Percentiles rank a stretch among this genome's conserved stretches.
Evolutionary conservation across 768 basidiomycete genomes (phyloP).

Genomic region (Russula sp.): DNA sequence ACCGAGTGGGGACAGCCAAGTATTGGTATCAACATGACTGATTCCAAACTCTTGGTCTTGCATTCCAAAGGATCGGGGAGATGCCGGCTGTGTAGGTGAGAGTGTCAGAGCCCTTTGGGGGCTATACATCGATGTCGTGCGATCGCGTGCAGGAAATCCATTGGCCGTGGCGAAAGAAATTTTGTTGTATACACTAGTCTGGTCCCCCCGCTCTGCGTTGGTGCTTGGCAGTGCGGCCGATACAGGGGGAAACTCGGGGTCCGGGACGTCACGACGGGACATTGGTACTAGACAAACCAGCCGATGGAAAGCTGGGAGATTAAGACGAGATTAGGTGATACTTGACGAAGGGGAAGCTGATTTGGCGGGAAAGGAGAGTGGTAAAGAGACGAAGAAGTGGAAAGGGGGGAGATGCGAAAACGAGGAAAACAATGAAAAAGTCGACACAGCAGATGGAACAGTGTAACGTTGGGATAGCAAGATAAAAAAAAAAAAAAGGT

Average conservation of each 20-base stretch:
- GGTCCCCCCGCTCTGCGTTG: constrained; percentile 6
- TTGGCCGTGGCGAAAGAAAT: background rate
- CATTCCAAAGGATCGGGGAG: constrained; percentile 34
- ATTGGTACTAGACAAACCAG: background rate
- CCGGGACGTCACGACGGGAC: constrained; percentile 15
- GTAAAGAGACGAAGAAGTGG: constrained; percentile 25
- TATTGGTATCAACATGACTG: constrained; percentile 26
- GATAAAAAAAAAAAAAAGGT: constrained; percentile 27
- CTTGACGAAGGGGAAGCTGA: background rate
- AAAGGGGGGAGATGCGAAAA: constrained; percentile 30
- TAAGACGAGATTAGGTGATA: constrained; percentile 4
- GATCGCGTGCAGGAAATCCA: constrained; percentile 21
- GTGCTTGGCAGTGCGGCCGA: background rate
- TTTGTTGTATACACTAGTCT: constrained; percentile 9
- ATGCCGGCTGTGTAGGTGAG: constrained; percentile 29
- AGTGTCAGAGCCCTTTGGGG: constrained; percentile 21
- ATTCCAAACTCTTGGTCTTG: constrained; percentile 36
- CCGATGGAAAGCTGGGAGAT: constrained; percentile 7
- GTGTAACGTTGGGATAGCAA: constrained; percentile 32
- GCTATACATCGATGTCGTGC: constrained; percentile 17
- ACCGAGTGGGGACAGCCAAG: constrained; percentile 29
- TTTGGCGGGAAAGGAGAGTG: constrained; percentile 14
- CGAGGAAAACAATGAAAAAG: constrained; percentile 30
- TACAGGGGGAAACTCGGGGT: constrained; percentile 9
- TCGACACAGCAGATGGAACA: constrained; percentile 31